Percentiles rank a stretch among this genome's conserved stretches.
These are phyloP conservation scores for Solanum virginianum DNA, from an alignment of 257 asterid genomes.

Conservation along the genomic window DNA sequence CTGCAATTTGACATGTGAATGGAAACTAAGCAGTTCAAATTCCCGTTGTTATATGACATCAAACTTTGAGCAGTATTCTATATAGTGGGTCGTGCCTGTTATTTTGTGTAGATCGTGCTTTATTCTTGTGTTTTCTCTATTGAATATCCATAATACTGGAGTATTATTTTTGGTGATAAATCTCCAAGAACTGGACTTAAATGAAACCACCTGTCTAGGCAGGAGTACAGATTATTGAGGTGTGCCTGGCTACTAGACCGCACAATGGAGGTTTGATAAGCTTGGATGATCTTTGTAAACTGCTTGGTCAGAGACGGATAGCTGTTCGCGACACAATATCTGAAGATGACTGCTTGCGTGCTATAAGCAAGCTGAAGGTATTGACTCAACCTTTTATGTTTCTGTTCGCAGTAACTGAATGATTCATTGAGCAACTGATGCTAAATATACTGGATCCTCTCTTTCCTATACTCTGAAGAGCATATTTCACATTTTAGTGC, in stretches of 20 bases:
- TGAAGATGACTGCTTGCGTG: slow-evolving; percentile 97
- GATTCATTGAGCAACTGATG: neutral
- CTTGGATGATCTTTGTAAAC: slow-evolving; percentile 77
- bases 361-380: slow-evolving; percentile 97
- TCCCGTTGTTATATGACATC: neutral
- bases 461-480: neutral
- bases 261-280: slow-evolving; percentile 89
- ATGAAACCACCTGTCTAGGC: slow-evolving; percentile 34
- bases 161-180: neutral
- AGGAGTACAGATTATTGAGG: slow-evolving; percentile 95
- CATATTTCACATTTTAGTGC: neutral
- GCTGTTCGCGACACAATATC: slow-evolving; percentile 81
- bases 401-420: neutral
- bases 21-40: neutral
- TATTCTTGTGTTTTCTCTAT: neutral
- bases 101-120: neutral
- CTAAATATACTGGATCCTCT: neutral
- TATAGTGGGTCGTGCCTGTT: neutral
- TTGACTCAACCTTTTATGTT: neutral
- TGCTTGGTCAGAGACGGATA: slow-evolving; percentile 71
- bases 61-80: neutral
- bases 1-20: neutral
- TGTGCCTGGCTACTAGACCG: slow-evolving; percentile 80
- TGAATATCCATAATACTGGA: neutral
- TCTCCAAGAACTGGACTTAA: neutral